Base-by-base conservation (phyloP, 1,139 yeast genomes). In the Barnettozyma hawaiiensis region DNA sequence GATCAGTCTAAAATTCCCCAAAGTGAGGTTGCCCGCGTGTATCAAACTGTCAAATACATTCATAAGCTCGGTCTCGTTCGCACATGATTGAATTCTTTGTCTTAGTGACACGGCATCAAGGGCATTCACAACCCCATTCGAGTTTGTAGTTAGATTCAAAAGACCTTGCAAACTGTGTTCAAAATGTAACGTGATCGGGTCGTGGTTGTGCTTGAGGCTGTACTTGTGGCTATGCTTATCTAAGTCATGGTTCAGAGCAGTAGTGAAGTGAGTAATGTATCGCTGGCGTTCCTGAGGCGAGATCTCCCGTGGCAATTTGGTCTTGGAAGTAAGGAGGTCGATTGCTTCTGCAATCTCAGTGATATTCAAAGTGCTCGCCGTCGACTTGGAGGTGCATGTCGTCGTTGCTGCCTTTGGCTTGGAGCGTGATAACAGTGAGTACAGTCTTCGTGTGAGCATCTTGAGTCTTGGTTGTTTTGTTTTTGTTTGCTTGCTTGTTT, bases 101-200 rank as follows among this genome's bases (percentile, higher is more conserved):
- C 26, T 29, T 19, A 42, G 28, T 6, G 45, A 33, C 15, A 38
- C 38, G 6, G 29, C 26, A 35, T 42, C 45, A 27, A 42, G 23
- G 7, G 33, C 19, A 19, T 35, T 42, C 2, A 42, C 43, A 35
- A 35, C 36, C 10, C 33, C 24, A 23, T 14, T 23, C 9, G 35
- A 16, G n/a, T n/a, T n/a, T 5, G 28, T 19, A 6, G 40, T 42
- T n/a, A 35, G 24, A 15, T 26, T 37, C 21, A 36, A 38, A 27
- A 46, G 37, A 15, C 47, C 48, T 5, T 24, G 28, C 4, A 46
- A 15, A 33, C 47, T 43, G 20, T 46, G 44, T 20, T 41, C 38
- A 15, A 43, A 46, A 35, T 43, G 47, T 7, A 16, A 19, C 7
- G 28, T 18, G n/a, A 40, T 28, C n/a, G 21, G n/a, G 7, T 33